Base-by-base conservation (phyloP, 208 protist genomes). In the Kentomonas sorsogonicus region DNA sequence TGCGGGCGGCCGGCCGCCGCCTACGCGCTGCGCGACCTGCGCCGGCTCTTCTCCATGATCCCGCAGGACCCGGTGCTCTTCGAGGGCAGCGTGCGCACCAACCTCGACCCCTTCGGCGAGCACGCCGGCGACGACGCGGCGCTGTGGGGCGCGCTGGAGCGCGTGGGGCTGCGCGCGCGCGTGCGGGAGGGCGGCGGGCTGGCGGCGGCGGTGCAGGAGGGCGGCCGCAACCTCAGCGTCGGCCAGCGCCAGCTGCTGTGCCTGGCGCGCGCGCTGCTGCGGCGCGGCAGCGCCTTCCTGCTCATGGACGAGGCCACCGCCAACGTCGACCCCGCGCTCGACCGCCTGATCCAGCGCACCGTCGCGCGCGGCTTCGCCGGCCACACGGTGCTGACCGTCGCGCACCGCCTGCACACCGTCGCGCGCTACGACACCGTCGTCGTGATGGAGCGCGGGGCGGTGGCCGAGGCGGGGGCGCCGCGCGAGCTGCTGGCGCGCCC, bases 51-150 rank as follows among this genome's bases (percentile, higher is more conserved):
- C 53, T 66, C 82, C 33, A 66, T 94, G 47, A 80, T 94, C 45
- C 79, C 86, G 54, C 87, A 94, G 67, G 79, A 91, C 51, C 86
- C 86, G 9, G 46, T 83, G 15, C 70, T 92, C 3, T 92, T 91
- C 46, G 69, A 80, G 29, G 87, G 87, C 30, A 91, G 79, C 1
- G 47, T 92, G 22, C 74, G 81, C 3, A 66, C 60, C 55, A 94
- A 94, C 63, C 51, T 94, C 2, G 86, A 94, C 60, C 74, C 82
- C 10, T 68, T 79, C 54, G 52, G 64, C n/a, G n/a, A n/a, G n/a
- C n/a, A n/a, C 16, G 13, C 36, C 34, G 54, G 58, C 70, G 65
- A 29, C 41, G 76, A 78, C 60, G 67, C 36, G 26, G 77, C 72
- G 39, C 50, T 81, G 57, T 79, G 72, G 69, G 26, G 41, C 20